Evolutionary conservation across 148 eudicot species (phyloP), one percentile per base, ranked within the genome.

Genomic region (Camellia lanceoleosa): DNA sequence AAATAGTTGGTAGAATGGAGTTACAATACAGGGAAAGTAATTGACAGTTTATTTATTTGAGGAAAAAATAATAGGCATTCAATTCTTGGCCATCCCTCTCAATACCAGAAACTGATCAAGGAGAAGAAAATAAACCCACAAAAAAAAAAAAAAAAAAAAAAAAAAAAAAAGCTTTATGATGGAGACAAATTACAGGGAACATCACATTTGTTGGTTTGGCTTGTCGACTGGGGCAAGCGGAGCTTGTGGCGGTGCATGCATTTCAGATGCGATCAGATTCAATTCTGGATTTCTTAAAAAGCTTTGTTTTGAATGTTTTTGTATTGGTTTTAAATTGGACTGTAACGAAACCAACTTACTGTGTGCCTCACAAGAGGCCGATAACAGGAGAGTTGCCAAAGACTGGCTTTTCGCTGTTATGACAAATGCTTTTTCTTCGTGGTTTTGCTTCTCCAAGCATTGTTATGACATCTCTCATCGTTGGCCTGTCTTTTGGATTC

Each of bases 361-460:
- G 49, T 69, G 38, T 60, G 30, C 0, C 49, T 80, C 75, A 92
- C 81, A 91, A 59, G 74, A 89, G 84, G 73, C 88, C 93, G 86
- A 85, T 89, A 78, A 94, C 97, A 82, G 92, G 93, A 55, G 94
- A 88, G 41, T 93, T 80, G 78, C 87, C 89, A 73, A 90, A 95
- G 52, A 91, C 85, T 62, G 96, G 92, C 81, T 73, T 90, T 69
- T 91, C 88, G 82, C 77, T 86, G 63, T 61, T 81, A 76, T 30
- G 72, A 80, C 89, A 87, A 78, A 88, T 83, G 80, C 97, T 87
- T 84, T 95, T 95, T 73, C 99, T 82, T 58, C 99, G 77, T 1
- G 99, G 99, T 85, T 92, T 95, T 7, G 99, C 99, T 84, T 93
- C 99, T 83, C 88, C 92, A 2, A 95, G 93, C 94, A 95, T 95